Evolutionary conservation across 2,329 filamentous ascomycete genomes (phyloP).

Genomic region (Gliomastix tumulicola): DNA sequence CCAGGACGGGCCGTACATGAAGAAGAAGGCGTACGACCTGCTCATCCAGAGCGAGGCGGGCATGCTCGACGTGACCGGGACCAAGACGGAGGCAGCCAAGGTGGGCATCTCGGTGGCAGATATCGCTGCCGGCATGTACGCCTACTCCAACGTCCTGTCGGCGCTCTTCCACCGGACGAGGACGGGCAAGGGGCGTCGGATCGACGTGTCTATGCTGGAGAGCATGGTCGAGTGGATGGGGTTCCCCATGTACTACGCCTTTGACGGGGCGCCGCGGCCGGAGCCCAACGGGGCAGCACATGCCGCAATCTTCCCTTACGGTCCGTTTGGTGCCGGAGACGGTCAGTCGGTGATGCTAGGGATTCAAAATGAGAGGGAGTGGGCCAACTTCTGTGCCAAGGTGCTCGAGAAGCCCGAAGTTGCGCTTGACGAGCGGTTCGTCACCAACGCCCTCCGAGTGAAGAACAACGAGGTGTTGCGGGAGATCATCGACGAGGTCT

Average conservation of each 20-base stretch:
- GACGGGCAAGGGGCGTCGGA: slow-evolving; percentile 37
- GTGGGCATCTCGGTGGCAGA: slow-evolving; percentile 48
- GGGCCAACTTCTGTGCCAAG: slow-evolving; percentile 37
- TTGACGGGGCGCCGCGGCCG: slow-evolving; percentile 32
- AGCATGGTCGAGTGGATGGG: slow-evolving; percentile 53
- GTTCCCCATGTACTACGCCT: slow-evolving; percentile 48
- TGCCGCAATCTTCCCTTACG: slow-evolving; percentile 49
- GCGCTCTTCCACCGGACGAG: slow-evolving; percentile 40
- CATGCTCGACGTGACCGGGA: slow-evolving; percentile 43
- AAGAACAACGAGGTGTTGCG: slow-evolving; percentile 38
- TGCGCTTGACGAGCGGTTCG: slow-evolving; percentile 36
- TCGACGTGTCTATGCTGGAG: slow-evolving; percentile 53
- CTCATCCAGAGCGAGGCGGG: slow-evolving; percentile 48
- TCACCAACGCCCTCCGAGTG: slow-evolving; percentile 34
- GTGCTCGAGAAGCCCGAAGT: slow-evolving; percentile 35
- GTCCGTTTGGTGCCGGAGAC: slow-evolving; percentile 41
- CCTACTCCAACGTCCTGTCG: slow-evolving; percentile 41
- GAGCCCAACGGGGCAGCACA: slow-evolving; percentile 42
- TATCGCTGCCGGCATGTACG: slow-evolving; percentile 45
- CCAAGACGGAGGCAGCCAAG: slow-evolving; percentile 33
- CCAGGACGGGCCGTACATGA: slow-evolving; percentile 38
- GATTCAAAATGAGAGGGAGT: slow-evolving; percentile 51
- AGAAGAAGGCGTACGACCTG: slow-evolving; percentile 49
- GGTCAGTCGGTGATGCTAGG: slow-evolving; percentile 46
- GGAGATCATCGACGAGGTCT: slow-evolving; percentile 33